These are phyloP conservation scores for Candida argentea DNA, from an alignment of 805 yeast species.

Conservation along the genomic window DNA sequence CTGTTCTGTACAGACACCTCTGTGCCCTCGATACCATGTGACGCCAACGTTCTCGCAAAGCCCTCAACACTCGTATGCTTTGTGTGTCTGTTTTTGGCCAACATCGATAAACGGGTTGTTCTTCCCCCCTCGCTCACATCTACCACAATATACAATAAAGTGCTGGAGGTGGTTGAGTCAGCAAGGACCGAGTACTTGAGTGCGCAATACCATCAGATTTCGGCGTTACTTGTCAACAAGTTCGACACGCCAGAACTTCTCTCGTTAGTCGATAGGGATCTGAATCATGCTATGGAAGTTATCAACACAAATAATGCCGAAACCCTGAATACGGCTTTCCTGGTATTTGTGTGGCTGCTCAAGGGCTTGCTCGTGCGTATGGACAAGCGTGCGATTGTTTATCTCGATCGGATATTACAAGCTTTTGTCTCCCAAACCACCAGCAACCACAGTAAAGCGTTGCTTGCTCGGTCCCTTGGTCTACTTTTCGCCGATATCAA, in stretches of 20 bases:
- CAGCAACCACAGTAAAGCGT: constrained; percentile 9
- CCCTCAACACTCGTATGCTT: constrained; percentile 25
- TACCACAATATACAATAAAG: constrained; percentile 5
- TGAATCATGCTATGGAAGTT: not conserved
- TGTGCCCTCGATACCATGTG: not conserved
- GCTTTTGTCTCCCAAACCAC: constrained; percentile 20
- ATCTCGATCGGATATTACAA: constrained; percentile 11
- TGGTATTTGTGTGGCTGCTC: constrained; percentile 55
- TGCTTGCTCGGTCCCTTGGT: constrained; percentile 45
- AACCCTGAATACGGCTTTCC: constrained; percentile 35
- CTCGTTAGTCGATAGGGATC: not conserved
- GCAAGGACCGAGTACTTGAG: constrained; percentile 23
- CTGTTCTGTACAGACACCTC: constrained; percentile 22
- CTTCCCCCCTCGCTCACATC: constrained; percentile 3
- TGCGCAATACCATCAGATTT: constrained; percentile 45
- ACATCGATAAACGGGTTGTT: constrained; percentile 34
- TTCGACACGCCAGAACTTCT: constrained; percentile 7
- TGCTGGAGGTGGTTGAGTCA: constrained; percentile 5
- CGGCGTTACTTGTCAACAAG: constrained; percentile 46
- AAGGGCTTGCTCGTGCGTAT: constrained; percentile 60
- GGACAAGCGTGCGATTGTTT: constrained; percentile 26
- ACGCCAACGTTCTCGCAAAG: constrained; percentile 10
- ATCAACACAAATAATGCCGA: constrained; percentile 2
- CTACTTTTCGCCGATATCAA: constrained; percentile 60
- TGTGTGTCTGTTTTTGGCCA: constrained; percentile 37